A percentile compares a stretch with the other conserved stretches of the same genome.
Conservation (phyloP, 495 filamentous ascomycete genomes). For the Neurospora hispaniola region DNA sequence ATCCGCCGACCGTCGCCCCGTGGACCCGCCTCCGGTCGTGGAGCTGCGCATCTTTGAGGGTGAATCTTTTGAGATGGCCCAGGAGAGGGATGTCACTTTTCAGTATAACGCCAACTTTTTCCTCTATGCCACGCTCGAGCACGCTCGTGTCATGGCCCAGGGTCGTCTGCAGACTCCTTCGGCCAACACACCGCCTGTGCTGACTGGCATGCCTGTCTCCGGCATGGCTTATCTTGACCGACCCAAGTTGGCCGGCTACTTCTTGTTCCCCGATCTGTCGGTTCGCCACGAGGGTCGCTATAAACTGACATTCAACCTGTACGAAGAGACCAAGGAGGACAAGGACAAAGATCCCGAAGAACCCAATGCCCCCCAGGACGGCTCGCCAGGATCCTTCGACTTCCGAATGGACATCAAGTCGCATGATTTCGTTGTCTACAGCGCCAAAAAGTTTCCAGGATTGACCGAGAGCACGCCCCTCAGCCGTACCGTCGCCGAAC, state of each 20-base stretch:
- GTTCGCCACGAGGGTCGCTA: conserved; percentile 94
- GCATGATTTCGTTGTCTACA: conserved; percentile 77
- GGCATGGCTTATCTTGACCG: conserved; percentile 96
- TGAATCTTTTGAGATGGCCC: conserved; percentile 41
- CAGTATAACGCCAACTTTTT: conserved; percentile 96
- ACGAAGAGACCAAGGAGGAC: conserved; percentile 77
- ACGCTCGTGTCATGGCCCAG: conserved; percentile 76
- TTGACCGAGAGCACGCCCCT: conserved; percentile 81
- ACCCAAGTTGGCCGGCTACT: conserved; percentile 84
- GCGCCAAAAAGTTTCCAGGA: conserved; percentile 97
- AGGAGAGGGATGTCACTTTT: conserved; percentile 79
- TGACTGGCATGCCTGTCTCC: conserved; percentile 92
- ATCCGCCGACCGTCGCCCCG: conserved; percentile 89
- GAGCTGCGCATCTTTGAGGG: conserved; percentile 81
- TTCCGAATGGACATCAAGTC: conserved; percentile 83
- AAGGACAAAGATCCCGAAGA: conserved; percentile 36
- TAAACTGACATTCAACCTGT: conserved; percentile 79
- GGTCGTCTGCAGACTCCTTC: conserved; percentile 57
- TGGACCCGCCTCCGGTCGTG: conserved; percentile 95
- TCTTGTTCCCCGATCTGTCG: conserved; percentile 94
- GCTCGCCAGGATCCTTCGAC: conserved; percentile 22
- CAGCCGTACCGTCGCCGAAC: conserved; percentile 87
- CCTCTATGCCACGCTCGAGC: conserved; percentile 85
- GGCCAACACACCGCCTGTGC: conserved; percentile 62
- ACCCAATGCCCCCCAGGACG: conserved; percentile 17